A percentile compares a stretch with the other conserved stretches of the same genome.
Evolutionary conservation across 805 yeast genomes (phyloP).

Genomic region (Candida koratica): DNA sequence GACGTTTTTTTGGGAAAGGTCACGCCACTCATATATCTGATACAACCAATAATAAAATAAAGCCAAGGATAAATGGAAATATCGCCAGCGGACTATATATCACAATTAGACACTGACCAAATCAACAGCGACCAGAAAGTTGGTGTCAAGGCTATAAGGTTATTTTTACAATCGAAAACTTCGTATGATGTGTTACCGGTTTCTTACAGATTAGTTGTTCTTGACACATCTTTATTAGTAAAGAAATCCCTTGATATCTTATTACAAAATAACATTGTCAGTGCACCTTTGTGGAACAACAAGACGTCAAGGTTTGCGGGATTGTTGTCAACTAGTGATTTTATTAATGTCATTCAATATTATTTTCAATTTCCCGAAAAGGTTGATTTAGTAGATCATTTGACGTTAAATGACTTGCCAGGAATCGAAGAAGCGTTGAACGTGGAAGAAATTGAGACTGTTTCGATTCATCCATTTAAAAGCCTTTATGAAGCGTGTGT

Average conservation of each 20-base stretch:
- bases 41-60: no score
- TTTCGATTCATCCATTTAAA: constrained; percentile 85
- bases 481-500: constrained; percentile 90
- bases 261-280: constrained; percentile 88
- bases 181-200: constrained; percentile 97
- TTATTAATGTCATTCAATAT: constrained; percentile 91
- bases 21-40: background rate
- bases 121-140: constrained; percentile 58
- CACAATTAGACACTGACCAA: constrained; percentile 38
- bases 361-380: constrained; percentile 86
- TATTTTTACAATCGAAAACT: constrained; percentile 82
- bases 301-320: constrained; percentile 89
- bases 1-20: no score
- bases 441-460: constrained; percentile 79
- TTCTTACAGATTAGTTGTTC: constrained; percentile 83
- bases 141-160: constrained; percentile 80
- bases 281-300: constrained; percentile 96
- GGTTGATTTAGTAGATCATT: constrained; percentile 79
- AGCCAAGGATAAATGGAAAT: no score
- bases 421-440: constrained; percentile 87
- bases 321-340: constrained; percentile 84
- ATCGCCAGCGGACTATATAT: constrained; percentile 42
- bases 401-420: constrained; percentile 78
- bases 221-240: constrained; percentile 86
- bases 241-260: constrained; percentile 87